Evolutionary conservation across 2,329 filamentous ascomycete genomes (phyloP).

Genomic region (Fusarium staphyleae): DNA sequence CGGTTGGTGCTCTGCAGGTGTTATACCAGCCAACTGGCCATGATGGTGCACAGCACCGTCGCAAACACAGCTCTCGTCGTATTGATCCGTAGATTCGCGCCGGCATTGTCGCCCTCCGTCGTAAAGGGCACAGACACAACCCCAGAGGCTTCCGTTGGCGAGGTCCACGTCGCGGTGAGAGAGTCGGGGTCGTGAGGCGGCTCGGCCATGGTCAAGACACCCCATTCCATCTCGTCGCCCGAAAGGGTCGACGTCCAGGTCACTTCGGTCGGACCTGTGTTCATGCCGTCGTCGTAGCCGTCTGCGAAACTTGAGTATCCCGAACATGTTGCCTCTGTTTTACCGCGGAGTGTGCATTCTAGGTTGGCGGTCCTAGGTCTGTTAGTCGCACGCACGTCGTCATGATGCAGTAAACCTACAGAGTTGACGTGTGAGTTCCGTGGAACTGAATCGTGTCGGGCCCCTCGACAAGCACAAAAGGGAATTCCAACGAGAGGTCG

Average conservation of each 20-base stretch:
- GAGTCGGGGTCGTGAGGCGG: constrained; percentile 44
- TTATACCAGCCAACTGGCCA: constrained; percentile 13
- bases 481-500: constrained; percentile 54
- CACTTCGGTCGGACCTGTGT: constrained; percentile 53
- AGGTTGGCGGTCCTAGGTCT: constrained; percentile 52
- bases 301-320: constrained; percentile 56
- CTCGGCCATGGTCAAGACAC: constrained; percentile 52
- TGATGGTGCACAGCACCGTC: constrained; percentile 4
- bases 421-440: constrained; percentile 52
- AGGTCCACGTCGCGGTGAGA: constrained; percentile 33
- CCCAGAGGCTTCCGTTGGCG: constrained; percentile 24
- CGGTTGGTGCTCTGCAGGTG: background rate
- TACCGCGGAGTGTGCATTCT: constrained; percentile 52
- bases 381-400: constrained; percentile 4
- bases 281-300: constrained; percentile 48
- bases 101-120: constrained; percentile 18
- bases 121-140: constrained; percentile 26
- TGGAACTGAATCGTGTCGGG: constrained; percentile 54
- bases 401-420: constrained; percentile 44
- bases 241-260: constrained; percentile 55
- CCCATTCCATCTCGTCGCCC: constrained; percentile 53
- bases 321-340: constrained; percentile 55
- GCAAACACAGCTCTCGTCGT: constrained; percentile 3
- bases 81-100: background rate
- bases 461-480: constrained; percentile 56